Percentiles rank a stretch among this genome's conserved stretches.
Evolutionary conservation across 106 monocot species (phyloP).

Genomic region (Phalaenopsis aphrodite): DNA sequence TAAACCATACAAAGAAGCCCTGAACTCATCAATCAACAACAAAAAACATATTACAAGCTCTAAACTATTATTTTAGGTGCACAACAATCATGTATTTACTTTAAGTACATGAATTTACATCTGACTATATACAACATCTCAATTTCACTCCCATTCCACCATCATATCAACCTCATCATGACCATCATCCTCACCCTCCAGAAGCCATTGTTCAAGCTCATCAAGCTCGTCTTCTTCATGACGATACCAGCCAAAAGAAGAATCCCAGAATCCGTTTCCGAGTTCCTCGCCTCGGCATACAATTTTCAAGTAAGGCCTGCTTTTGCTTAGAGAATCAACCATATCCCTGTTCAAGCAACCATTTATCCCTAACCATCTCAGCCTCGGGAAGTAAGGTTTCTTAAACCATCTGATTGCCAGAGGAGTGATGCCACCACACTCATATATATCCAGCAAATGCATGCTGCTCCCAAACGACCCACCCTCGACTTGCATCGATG

Average conservation of each 20-base stretch:
- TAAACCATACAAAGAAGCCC: too few species aligned
- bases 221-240: conserved; percentile 76
- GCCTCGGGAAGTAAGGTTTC: conserved; percentile 87
- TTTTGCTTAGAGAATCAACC: conserved; percentile 72
- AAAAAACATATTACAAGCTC: too few species aligned
- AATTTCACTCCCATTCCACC: neutral
- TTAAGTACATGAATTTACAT: too few species aligned
- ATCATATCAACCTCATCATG: conserved; percentile 27
- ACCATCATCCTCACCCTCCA: conserved; percentile 43
- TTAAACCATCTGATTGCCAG: conserved; percentile 87
- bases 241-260: conserved; percentile 42
- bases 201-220: conserved; percentile 84
- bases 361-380: conserved; percentile 87
- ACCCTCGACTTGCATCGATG: conserved; percentile 79
- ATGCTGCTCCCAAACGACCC: conserved; percentile 66
- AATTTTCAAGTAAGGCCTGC: conserved; percentile 65
- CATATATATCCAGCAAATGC: conserved; percentile 70
- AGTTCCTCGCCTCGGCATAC: conserved; percentile 76
- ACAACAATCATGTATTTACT: too few species aligned
- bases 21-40: too few species aligned
- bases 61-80: too few species aligned
- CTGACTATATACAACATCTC: too few species aligned
- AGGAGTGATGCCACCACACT: conserved; percentile 72
- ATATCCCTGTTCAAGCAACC: conserved; percentile 78
- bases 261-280: conserved; percentile 50